Evolutionary conservation across 805 yeast species (phyloP), one percentile per base, ranked within the genome.

Genomic region (Kodamaea fukazawae): DNA sequence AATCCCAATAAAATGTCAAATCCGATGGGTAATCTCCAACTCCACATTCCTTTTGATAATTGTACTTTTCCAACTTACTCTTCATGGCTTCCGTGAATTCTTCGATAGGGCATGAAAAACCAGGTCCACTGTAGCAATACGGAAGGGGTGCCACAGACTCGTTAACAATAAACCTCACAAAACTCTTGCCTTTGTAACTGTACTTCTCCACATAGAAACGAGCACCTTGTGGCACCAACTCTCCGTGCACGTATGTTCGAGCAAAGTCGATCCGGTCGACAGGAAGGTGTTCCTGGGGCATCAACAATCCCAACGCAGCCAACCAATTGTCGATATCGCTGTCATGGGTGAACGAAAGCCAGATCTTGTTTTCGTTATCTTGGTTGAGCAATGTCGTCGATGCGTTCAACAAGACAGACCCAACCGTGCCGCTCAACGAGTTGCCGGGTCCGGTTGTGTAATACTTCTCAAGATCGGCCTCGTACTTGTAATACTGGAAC

Each of bases 341-440:
- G 56, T 87, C 95, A 54, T 87, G 95, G 11, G 86, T 71, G 65
- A 86, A 82, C 48, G 79, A 83, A 48, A 84, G 68, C 70, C 82
- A 81, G 34, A 84, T 66, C 40, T 75, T 81, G 43, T 71, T 73
- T 7, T 75, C 75, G 39, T 45, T 34, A 14, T 55, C 57, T 32
- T 73, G 71, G 43, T 67, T 59, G 47, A 81, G 63, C 42, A 74
- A 66, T n/a, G 70, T 61, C 45, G 79, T 63, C 5, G 78, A 67
- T 30, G 76, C 73, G 29, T 73, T 70, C 42, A 70, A 61, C 44
- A 75, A 60, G 7, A 79, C 78, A 1, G 81, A 72, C 1, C 91
- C 93, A 28, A 80, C 69, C 2, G 79, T 72, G 17, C 71, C 70
- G 7, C 81, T 74, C 38, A 73, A 57, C 33, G 77, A 71, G 50